phyloP scores from a whole-genome alignment of 1,139 yeast genomes.

The Yamadazyma dendronema region DNA sequence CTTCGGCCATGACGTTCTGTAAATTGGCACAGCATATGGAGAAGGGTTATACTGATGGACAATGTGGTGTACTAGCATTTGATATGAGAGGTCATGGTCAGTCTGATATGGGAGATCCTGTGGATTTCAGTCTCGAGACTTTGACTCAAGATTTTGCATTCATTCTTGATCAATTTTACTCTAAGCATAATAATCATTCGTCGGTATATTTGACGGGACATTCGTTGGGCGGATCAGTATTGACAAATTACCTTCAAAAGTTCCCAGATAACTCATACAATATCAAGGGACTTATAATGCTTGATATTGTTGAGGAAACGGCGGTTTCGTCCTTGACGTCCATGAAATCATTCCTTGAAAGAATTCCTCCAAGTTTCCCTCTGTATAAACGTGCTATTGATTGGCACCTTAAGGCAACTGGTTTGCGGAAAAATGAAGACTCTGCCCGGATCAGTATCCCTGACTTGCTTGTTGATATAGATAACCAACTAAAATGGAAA shows the following conservation, averaged over 20 bases:
- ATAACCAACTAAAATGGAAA: conserved; percentile 48
- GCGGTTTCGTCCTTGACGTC: conserved; percentile 67
- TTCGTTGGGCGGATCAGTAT: conserved; percentile 86
- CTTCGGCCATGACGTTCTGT: conserved; percentile 79
- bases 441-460: conserved; percentile 84
- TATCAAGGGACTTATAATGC: conserved; percentile 65
- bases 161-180: conserved; percentile 41
- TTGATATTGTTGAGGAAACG: conserved; percentile 94
- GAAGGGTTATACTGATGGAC: conserved; percentile 13
- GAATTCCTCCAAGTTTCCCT: conserved; percentile 60
- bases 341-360: conserved; percentile 63
- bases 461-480: conserved; percentile 39
- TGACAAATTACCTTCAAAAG: conserved; percentile 44
- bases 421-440: conserved; percentile 51
- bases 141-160: conserved; percentile 57
- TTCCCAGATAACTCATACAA: conserved; percentile 18
- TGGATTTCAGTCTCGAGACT: conserved; percentile 48
- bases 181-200: conserved; percentile 14
- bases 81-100: conserved; percentile 87
- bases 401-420: conserved; percentile 64
- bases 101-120: conserved; percentile 16
- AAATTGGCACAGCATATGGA: conserved; percentile 38
- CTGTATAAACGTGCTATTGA: conserved; percentile 62
- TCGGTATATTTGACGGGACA: conserved; percentile 70
- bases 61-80: conserved; percentile 62